Evolutionary conservation across 169 alveolate species (phyloP), one percentile per base, ranked within the genome.

Genomic region (Fabrea salina): DNA sequence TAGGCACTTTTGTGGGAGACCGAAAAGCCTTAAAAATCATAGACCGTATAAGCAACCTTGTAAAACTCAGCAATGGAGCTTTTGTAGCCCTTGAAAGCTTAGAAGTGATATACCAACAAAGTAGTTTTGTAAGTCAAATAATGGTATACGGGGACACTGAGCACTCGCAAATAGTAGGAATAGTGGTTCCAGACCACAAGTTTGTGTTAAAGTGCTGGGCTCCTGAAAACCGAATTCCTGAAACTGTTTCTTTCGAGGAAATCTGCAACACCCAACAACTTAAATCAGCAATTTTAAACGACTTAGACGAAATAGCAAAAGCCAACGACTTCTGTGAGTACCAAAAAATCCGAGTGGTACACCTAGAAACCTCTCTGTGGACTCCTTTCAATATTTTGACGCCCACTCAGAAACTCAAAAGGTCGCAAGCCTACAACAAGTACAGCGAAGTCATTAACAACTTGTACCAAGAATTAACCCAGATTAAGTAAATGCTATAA

Each of bases 11-110:
- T 54, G 77, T 89, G 25, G 90, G 80, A 67, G 89, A 82, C 27
- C 90, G 86, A 74, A 95, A 94, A 5, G 95, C 97, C 3, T 61
- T 97, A 2, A 87, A 89, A 74, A 84, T 97, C 59, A 92, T 97
- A 56, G 99, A 97, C 84, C 91, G 99, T 51, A 95, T 93, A 70
- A 96, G 95, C 82, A 94, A 96, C 86, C 93, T 96, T n/a, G 96
- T 96, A 84, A 97, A 97, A 81, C 94, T 96, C 70, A 80, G 96
- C 0, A 97, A 96, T 84, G 99, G 99, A 2, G 99, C 96, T 83
- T 97, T 95, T 84, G 96, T 97, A 22, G 95, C 98, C 39, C 98
- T 98, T 3, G 99, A 97, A 78, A 94, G 93, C 83, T 87, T 97
- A 27, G 91, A 87, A 74, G 74, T 67, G 53, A 67, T 71, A 22